Conservation (phyloP, 2,329 filamentous ascomycete species). For the Hymenoscyphus repandus region DNA sequence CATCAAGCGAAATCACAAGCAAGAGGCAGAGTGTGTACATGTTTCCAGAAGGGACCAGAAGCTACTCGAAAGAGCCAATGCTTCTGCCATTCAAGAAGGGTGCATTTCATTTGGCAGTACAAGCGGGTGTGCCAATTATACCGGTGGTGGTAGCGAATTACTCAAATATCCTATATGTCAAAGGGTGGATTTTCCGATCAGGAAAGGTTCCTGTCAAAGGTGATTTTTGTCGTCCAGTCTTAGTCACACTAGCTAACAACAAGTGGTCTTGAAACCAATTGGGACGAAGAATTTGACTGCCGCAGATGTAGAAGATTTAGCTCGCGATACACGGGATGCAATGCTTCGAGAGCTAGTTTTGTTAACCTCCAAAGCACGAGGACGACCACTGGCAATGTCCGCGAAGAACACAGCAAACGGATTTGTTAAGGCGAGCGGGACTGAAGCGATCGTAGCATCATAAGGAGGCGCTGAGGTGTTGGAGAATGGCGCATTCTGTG, state of each 20-base stretch:
- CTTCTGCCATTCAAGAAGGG: conserved; percentile 98
- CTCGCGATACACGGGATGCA: conserved; percentile 60
- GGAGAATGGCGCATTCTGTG: no score
- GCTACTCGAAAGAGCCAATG: conserved; percentile 74
- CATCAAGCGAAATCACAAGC: conserved; percentile 70
- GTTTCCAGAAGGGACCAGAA: conserved; percentile 89
- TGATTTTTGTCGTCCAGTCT: conserved; percentile 32
- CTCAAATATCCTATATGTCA: conserved; percentile 63
- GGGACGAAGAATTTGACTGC: conserved; percentile 66
- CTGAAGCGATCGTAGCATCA: conserved; percentile 16
- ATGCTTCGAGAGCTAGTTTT: conserved; percentile 66
- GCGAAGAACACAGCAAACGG: conserved; percentile 18
- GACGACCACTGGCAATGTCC: conserved; percentile 31
- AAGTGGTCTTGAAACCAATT: conserved; percentile 71
- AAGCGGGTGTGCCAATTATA: conserved; percentile 89
- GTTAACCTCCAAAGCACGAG: conserved; percentile 48
- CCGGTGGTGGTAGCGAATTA: conserved; percentile 81
- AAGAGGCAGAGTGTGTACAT: conserved; percentile 75
- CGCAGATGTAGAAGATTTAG: conserved; percentile 72
- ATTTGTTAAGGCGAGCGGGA: conserved; percentile 27
- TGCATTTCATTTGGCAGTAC: conserved; percentile 90
- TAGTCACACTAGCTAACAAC: background rate
- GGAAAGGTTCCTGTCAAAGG: conserved; percentile 73
- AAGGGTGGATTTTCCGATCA: conserved; percentile 58
- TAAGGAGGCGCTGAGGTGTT: background rate